phyloP scores from a whole-genome alignment of 768 basidiomycete genomes.

The Boletus subparvulus region DNA sequence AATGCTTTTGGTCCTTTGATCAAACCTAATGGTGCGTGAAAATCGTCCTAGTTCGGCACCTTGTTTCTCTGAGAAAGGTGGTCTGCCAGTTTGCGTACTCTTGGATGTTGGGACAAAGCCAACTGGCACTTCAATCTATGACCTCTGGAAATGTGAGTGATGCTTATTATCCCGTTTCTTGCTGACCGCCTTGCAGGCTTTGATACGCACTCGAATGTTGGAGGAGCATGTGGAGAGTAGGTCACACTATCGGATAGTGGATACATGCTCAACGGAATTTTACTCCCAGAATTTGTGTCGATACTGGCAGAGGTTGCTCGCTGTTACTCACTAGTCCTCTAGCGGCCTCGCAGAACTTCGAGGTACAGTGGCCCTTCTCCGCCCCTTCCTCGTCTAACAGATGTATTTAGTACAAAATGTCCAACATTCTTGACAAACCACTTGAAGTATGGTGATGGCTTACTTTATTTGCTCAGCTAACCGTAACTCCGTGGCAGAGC shows the following conservation, averaged over 20 bases:
- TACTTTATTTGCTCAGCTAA: background rate
- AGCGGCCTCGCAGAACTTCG: constrained; percentile 95
- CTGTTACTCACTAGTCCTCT: constrained; percentile 72
- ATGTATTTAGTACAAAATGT: constrained; percentile 78
- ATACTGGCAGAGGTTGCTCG: constrained; percentile 70
- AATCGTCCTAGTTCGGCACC: background rate
- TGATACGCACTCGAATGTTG: constrained; percentile 81
- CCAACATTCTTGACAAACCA: constrained; percentile 94
- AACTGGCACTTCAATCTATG: constrained; percentile 91
- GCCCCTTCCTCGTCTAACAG: background rate
- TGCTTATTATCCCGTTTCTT: background rate
- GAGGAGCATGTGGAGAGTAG: constrained; percentile 94
- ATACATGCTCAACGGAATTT: background rate
- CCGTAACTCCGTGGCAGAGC: constrained; percentile 41
- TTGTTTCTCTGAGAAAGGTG: background rate
- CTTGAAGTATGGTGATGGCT: constrained; percentile 63
- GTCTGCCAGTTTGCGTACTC: constrained; percentile 70
- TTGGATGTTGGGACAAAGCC: constrained; percentile 97
- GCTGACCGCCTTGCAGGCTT: constrained; percentile 45
- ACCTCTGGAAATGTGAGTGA: constrained; percentile 84
- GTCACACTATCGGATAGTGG: constrained; percentile 14
- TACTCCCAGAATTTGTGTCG: constrained; percentile 68
- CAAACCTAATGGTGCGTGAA: constrained; percentile 68
- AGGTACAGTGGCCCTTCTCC: constrained; percentile 41
- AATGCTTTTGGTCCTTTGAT: constrained; percentile 90